Evolutionary conservation across 2,329 filamentous ascomycete genomes (phyloP).

Genomic region (Botryotinia globosa): DNA sequence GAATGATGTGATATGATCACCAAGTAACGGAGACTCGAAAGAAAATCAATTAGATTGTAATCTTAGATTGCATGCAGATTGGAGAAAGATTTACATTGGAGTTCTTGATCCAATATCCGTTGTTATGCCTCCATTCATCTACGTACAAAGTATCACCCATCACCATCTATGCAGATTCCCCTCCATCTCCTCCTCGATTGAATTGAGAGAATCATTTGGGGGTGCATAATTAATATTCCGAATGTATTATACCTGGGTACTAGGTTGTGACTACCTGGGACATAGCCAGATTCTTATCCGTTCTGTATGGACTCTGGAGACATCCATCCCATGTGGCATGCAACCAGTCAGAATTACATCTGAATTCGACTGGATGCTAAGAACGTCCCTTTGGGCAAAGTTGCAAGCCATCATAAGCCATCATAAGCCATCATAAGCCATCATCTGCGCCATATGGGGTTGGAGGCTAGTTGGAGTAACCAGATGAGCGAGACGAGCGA

Average conservation of each 20-base stretch:
- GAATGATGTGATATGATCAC: not conserved
- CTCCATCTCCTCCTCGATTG: not conserved
- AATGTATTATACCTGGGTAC: not conserved
- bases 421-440: not conserved
- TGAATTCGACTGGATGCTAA: not conserved
- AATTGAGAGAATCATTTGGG: not conserved
- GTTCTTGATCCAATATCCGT: not conserved
- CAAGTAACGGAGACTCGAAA: not conserved
- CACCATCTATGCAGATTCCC: not conserved
- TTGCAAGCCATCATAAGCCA: not conserved
- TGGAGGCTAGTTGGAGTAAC: not conserved
- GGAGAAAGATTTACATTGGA: not conserved
- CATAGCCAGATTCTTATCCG: not conserved
- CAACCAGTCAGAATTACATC: not conserved
- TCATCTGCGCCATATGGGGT: not conserved
- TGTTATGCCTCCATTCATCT: not conserved
- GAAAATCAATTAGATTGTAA: not conserved
- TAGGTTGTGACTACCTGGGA: not conserved
- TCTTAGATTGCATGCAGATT: not conserved
- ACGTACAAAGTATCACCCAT: not conserved
- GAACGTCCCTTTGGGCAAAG: not conserved
- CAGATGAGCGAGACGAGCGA: not conserved
- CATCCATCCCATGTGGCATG: conserved; percentile 3
- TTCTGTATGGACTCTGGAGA: not conserved
- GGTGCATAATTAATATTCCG: not conserved